Percentiles rank a stretch among this genome's conserved stretches.
These are phyloP conservation scores for Cucumis cinereus DNA, from an alignment of 306 rosid genomes.

Conservation along the genomic window DNA sequence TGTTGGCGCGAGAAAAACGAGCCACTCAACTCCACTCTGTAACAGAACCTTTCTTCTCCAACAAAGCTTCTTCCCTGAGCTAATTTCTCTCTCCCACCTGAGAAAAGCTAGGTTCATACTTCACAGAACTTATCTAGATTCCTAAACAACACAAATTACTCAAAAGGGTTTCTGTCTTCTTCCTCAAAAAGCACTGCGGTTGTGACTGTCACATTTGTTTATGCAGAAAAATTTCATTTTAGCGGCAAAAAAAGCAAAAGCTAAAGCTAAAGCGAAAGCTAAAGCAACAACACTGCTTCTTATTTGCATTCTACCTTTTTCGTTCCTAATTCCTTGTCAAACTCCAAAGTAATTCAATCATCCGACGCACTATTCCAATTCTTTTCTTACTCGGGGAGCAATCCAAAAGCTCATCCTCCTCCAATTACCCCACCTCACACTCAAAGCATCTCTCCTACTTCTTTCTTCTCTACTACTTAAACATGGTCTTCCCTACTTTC, in stretches of 20 bases:
- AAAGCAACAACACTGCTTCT: not conserved
- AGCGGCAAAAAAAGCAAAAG: slow-evolving; percentile 14
- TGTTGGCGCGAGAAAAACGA: not conserved
- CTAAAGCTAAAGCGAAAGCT: slow-evolving; percentile 10
- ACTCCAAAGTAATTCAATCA: slow-evolving; percentile 4
- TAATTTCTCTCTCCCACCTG: not conserved
- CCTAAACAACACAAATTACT: not conserved
- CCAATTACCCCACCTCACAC: slow-evolving; percentile 37
- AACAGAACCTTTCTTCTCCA: not conserved
- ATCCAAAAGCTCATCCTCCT: slow-evolving; percentile 11
- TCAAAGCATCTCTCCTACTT: slow-evolving; percentile 51
- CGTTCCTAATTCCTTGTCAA: slow-evolving; percentile 1
- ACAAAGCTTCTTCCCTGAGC: not conserved
- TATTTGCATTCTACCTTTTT: not conserved
- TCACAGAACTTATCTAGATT: not conserved
- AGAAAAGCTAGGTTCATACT: not conserved
- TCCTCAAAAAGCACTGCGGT: not conserved
- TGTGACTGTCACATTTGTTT: slow-evolving; percentile 1
- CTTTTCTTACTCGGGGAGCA: slow-evolving; percentile 55
- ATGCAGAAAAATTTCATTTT: not conserved
- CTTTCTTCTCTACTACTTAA: slow-evolving; percentile 15
- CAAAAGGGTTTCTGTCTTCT: slow-evolving; percentile 1
- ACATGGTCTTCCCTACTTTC: slow-evolving; percentile 27
- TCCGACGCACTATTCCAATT: slow-evolving; percentile 14
- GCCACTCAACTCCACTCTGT: not conserved